A percentile compares a stretch with the other conserved stretches of the same genome.
Conservation (phyloP, 164 flowering plant species). For the Aristolochia californica region DNA sequence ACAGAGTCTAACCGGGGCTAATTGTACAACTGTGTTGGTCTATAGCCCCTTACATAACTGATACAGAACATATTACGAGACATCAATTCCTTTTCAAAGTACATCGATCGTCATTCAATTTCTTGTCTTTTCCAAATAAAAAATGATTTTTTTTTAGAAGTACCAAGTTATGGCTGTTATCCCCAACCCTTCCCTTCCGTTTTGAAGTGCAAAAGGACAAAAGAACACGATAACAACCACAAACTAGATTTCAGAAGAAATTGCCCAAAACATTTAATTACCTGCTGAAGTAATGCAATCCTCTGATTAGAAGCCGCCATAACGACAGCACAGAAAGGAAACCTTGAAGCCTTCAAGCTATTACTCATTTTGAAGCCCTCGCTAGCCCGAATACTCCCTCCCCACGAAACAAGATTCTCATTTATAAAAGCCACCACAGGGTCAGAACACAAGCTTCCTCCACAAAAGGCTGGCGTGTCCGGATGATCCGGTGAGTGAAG, state of each 20-base stretch:
- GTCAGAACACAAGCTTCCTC: slow-evolving; percentile 60
- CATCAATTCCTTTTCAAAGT: no score
- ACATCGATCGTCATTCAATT: no score
- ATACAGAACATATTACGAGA: no score
- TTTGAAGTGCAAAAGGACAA: no score
- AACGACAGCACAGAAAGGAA: slow-evolving; percentile 86
- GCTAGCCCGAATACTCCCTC: slow-evolving; percentile 80
- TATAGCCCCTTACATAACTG: no score
- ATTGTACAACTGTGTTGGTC: no score
- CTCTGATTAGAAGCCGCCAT: slow-evolving; percentile 89
- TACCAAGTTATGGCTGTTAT: no score
- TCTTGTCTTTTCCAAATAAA: no score
- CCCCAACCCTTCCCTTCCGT: no score
- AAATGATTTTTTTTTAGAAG: no score
- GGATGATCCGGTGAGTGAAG: slow-evolving; percentile 96
- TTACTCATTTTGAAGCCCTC: slow-evolving; percentile 99
- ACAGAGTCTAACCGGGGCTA: no score
- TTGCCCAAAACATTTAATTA: slow-evolving; percentile 11
- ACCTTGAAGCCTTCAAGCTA: slow-evolving; percentile 88
- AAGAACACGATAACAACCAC: no score
- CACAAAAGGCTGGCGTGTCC: slow-evolving; percentile 71
- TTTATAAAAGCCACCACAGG: slow-evolving; percentile 56
- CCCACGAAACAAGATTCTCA: slow-evolving; percentile 93
- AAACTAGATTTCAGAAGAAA: background rate
- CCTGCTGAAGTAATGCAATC: slow-evolving; percentile 92